Evolutionary conservation across 768 basidiomycete species (phyloP).

Genomic region (Russula dissimulans): DNA sequence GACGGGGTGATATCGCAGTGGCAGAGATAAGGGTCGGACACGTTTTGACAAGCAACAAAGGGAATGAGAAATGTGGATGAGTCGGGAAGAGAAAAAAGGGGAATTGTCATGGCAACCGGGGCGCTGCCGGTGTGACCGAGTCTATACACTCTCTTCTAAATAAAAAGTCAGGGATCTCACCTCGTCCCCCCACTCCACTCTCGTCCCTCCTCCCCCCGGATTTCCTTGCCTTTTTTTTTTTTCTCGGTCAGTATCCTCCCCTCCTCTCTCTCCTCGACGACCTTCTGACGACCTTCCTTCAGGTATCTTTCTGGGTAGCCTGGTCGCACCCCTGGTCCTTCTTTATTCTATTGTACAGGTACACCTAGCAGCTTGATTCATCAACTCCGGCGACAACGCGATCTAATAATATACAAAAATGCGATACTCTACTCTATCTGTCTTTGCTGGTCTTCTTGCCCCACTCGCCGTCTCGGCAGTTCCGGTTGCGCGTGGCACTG

Average conservation of each 20-base stretch:
- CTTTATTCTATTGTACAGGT: constrained; percentile 26
- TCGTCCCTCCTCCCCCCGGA: neutral
- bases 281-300: neutral
- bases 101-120: neutral
- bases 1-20: too few relatives aligned
- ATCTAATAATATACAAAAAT: constrained; percentile 29
- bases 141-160: neutral
- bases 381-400: neutral
- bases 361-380: constrained; percentile 26
- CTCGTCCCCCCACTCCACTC: neutral
- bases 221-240: neutral
- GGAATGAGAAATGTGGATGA: neutral
- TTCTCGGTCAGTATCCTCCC: neutral
- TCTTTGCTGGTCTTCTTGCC: constrained; percentile 33
- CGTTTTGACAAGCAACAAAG: neutral
- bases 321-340: constrained; percentile 53
- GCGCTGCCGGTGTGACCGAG: constrained; percentile 1
- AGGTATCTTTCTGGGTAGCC: constrained; percentile 48
- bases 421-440: constrained; percentile 34
- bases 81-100: neutral
- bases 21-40: too few relatives aligned
- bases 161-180: neutral
- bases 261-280: neutral
- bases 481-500: constrained; percentile 34
- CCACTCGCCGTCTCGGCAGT: constrained; percentile 42